Evolutionary conservation across 345 rosid species (phyloP).

Genomic region (Tarenaya hassleriana): DNA sequence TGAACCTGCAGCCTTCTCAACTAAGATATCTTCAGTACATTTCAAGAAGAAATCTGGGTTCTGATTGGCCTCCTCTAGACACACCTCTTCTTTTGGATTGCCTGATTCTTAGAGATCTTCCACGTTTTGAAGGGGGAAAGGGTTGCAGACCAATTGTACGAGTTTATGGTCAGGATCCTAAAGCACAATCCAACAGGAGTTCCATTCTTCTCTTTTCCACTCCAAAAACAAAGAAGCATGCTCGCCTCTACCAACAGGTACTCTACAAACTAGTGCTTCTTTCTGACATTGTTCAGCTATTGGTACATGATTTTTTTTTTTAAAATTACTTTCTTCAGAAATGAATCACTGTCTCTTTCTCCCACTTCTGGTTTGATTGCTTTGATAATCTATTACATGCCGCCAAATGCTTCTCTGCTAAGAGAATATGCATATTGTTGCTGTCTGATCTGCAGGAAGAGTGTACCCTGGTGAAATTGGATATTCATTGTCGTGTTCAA

Average conservation of each 20-base stretch:
- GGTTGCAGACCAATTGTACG: constrained; percentile 87
- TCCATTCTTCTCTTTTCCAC: constrained; percentile 83
- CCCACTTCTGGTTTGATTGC: too few species aligned
- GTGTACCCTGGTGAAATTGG: constrained; percentile 67
- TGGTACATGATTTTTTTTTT: too few species aligned
- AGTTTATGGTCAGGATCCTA: constrained; percentile 83
- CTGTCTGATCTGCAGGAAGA: constrained; percentile 64
- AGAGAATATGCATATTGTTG: background rate
- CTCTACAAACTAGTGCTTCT: constrained; percentile 17
- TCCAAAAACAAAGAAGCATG: constrained; percentile 50
- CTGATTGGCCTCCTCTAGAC: constrained; percentile 96
- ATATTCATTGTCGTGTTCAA: constrained; percentile 74
- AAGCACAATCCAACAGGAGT: constrained; percentile 64
- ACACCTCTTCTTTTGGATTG: constrained; percentile 84
- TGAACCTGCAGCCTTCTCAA: constrained; percentile 93
- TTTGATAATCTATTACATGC: background rate
- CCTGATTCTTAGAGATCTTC: constrained; percentile 75
- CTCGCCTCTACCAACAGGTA: constrained; percentile 67
- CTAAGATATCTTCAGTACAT: constrained; percentile 95
- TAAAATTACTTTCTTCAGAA: too few species aligned
- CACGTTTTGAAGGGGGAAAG: constrained; percentile 57
- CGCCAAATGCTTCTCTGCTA: constrained; percentile 3
- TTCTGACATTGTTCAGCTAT: constrained; percentile 8
- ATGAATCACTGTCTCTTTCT: too few species aligned
- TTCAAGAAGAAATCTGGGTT: constrained; percentile 75